Base-by-base conservation (phyloP, 2,329 filamentous ascomycete genomes). In the Aspergillus aculeatinus region DNA sequence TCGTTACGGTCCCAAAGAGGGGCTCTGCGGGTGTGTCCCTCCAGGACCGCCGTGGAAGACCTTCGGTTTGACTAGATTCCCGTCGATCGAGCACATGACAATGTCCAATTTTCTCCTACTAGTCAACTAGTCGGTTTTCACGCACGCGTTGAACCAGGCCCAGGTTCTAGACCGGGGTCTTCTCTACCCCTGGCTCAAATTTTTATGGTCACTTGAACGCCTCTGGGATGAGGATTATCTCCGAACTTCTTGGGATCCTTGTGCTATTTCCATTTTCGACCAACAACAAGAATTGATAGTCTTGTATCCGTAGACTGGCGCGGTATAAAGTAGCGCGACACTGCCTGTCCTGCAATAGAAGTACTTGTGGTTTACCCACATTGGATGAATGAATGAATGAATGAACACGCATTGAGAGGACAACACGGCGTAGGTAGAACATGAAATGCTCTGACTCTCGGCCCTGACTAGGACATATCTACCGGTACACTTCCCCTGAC, bases 31-130 rank as follows among this genome's bases (percentile, higher is more conserved):
- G 50, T 49, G 54, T 49, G 52, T 56, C 42, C 48, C 47, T 60
- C 51, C 33, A 50, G 44, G 54, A 57, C 58, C 49, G 58, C 58
- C 52, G 54, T 54, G 55, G 48, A 52, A 44, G 44, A 33, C 25
- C 39, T 35, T 48, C 44, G 51, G 11, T 35, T 44, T 31, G 49
- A 48, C 52, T 61, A 58, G 44, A 58, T 53, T 57, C 57, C 29
- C 51, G 61, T 61, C 61, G 61, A 63, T 63, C 61, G 53, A 64
- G 59, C 61, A 66, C 62, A 62, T 65, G 62, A 66, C 62, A 64
- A 35, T 53, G 60, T 59, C 39, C 61, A 63, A 57, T 65, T 65
- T 65, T 65, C 55, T 63, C 58, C 55, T 51, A 48, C 55, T 53
- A 57, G 55, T 59, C 53, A 53, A 19, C 39, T 44, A 44, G 39